phyloP scores from a whole-genome alignment of 2,329 filamentous ascomycete species.

The Fusarium setosum region DNA sequence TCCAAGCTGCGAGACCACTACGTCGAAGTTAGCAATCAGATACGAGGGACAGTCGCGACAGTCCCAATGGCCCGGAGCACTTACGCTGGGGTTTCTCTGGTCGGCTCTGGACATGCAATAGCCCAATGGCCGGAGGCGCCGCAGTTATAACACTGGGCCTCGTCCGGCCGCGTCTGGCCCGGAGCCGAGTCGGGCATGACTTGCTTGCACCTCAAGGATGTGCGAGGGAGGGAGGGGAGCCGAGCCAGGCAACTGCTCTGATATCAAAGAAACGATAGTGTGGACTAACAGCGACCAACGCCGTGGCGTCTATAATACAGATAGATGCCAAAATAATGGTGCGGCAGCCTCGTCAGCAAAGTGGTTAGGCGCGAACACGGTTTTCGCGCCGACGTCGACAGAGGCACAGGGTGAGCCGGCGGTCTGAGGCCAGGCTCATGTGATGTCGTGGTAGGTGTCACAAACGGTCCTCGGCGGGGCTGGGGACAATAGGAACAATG shows the following conservation, averaged over 20 bases:
- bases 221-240: neutral
- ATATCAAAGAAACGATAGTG: neutral
- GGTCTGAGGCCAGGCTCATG: constrained; percentile 27
- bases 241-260: constrained; percentile 11
- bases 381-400: neutral
- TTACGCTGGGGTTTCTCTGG: constrained; percentile 62
- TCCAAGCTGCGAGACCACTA: constrained; percentile 53
- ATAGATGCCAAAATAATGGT: constrained; percentile 8
- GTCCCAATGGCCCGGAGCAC: constrained; percentile 39
- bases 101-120: constrained; percentile 64
- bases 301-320: constrained; percentile 9
- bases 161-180: constrained; percentile 47
- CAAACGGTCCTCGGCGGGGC: constrained; percentile 13
- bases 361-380: constrained; percentile 21
- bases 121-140: constrained; percentile 63
- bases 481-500: constrained; percentile 7
- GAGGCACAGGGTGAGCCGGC: constrained; percentile 20
- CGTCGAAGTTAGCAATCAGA: constrained; percentile 18
- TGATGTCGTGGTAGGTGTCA: constrained; percentile 34
- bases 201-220: neutral
- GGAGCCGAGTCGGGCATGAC: constrained; percentile 46
- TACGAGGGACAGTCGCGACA: neutral
- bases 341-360: constrained; percentile 14
- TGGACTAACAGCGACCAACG: neutral
- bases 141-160: constrained; percentile 65